Percentiles rank a stretch among this genome's conserved stretches.
These are phyloP conservation scores for Aeminium ludgeri DNA, from an alignment of 495 filamentous ascomycete species.

Conservation along the genomic window DNA sequence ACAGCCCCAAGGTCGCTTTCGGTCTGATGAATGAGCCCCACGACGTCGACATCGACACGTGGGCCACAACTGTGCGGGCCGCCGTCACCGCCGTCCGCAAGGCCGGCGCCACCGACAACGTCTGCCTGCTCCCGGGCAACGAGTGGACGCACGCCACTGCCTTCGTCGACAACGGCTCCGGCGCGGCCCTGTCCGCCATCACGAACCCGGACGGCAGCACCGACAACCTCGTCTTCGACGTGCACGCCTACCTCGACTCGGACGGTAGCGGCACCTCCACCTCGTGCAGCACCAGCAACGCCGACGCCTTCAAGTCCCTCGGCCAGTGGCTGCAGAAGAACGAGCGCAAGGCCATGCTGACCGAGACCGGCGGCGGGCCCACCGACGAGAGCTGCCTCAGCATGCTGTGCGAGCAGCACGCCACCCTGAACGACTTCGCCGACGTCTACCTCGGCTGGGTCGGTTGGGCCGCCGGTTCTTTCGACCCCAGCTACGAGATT, in stretches of 20 bases:
- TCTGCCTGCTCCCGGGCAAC: slow-evolving; percentile 34
- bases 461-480: slow-evolving; percentile 37
- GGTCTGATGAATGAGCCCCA: slow-evolving; percentile 48
- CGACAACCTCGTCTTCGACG: slow-evolving; percentile 38
- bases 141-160: slow-evolving; percentile 32
- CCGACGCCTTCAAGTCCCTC: slow-evolving; percentile 30
- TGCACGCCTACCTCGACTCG: slow-evolving; percentile 40
- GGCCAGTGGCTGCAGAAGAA: slow-evolving; percentile 32
- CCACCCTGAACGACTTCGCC: slow-evolving; percentile 32
- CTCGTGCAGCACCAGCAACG: slow-evolving; percentile 36
- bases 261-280: slow-evolving; percentile 38
- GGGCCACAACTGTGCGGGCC: slow-evolving; percentile 38
- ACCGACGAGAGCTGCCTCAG: slow-evolving; percentile 25
- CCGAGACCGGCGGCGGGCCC: slow-evolving; percentile 39
- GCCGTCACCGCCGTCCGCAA: slow-evolving; percentile 41
- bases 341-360: slow-evolving; percentile 34
- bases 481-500: slow-evolving; percentile 30
- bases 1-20: slow-evolving; percentile 34
- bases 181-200: slow-evolving; percentile 31
- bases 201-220: slow-evolving; percentile 38
- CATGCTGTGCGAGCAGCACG: slow-evolving; percentile 30
- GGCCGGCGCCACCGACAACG: slow-evolving; percentile 39
- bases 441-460: slow-evolving; percentile 38
- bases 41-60: slow-evolving; percentile 30
- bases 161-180: slow-evolving; percentile 32